Evolutionary conservation across 2,329 filamentous ascomycete genomes (phyloP).

Genomic region (Fusarium agapanthi): DNA sequence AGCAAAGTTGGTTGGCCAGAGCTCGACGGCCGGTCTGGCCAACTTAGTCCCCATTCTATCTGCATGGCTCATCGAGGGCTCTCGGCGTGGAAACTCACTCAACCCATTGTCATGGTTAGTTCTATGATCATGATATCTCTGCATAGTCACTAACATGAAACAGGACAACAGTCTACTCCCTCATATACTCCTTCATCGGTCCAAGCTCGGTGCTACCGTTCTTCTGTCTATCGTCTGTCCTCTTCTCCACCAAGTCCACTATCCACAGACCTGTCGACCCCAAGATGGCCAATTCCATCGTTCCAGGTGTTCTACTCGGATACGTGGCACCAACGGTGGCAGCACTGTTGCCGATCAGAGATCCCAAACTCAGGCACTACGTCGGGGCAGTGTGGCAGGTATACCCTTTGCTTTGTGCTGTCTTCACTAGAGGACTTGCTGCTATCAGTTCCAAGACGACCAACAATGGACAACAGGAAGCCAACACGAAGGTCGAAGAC

Average conservation of each 20-base stretch:
- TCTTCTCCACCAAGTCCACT: not conserved
- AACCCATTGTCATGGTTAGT: not conserved
- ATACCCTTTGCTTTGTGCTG: not conserved
- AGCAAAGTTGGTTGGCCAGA: not conserved
- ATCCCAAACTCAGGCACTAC: rapidly evolving
- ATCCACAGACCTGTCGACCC: not conserved
- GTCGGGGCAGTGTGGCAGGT: not conserved
- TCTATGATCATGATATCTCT: rapidly evolving
- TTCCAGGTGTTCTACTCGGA: not conserved
- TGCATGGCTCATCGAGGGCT: not conserved
- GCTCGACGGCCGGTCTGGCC: rapidly evolving
- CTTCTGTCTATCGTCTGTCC: not conserved
- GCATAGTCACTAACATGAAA: rapidly evolving
- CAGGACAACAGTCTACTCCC: not conserved
- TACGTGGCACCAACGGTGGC: not conserved
- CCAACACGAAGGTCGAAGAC: not conserved
- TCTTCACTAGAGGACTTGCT: not conserved
- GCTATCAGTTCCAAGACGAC: rapidly evolving
- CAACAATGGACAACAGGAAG: rapidly evolving
- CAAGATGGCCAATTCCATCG: not conserved
- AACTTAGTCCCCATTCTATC: not conserved
- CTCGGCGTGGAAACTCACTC: not conserved
- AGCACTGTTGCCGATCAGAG: not conserved
- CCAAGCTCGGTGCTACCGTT: not conserved
- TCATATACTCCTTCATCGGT: not conserved